Conservation (phyloP, 441 rosid species). For the Gossypium davidsonii region DNA sequence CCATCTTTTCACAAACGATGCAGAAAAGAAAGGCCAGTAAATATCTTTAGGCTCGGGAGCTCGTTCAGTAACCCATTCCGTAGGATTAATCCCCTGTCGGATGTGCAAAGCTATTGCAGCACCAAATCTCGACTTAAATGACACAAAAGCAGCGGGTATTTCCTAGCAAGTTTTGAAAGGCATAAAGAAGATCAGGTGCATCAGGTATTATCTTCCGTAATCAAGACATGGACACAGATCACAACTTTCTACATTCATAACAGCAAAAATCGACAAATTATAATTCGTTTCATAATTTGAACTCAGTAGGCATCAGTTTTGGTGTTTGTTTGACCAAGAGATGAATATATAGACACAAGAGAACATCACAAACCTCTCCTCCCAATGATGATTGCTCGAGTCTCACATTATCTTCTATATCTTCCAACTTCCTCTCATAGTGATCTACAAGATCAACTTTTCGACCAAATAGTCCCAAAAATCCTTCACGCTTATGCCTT, state of each 20-base stretch:
- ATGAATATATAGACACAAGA: constrained; percentile 1
- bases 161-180: constrained; percentile 46
- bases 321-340: neutral
- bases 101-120: constrained; percentile 74
- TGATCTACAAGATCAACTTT: constrained; percentile 52
- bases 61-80: constrained; percentile 77
- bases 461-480: constrained; percentile 63
- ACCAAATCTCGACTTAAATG: constrained; percentile 73
- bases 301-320: neutral
- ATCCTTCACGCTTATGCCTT: constrained; percentile 49
- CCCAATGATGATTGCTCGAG: constrained; percentile 44
- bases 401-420: constrained; percentile 57
- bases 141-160: constrained; percentile 84
- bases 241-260: neutral
- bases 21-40: constrained; percentile 85
- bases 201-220: constrained; percentile 10
- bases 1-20: constrained; percentile 79
- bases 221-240: neutral
- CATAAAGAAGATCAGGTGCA: constrained; percentile 12
- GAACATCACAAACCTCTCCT: constrained; percentile 47
- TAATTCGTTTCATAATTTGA: neutral
- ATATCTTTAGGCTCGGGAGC: constrained; percentile 86
- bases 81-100: constrained; percentile 76
- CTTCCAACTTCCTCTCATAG: constrained; percentile 61
- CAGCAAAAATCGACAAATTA: neutral